Base-by-base conservation (phyloP, 2,329 filamentous ascomycete genomes). In the Lasiodiplodia gonubiensis region DNA sequence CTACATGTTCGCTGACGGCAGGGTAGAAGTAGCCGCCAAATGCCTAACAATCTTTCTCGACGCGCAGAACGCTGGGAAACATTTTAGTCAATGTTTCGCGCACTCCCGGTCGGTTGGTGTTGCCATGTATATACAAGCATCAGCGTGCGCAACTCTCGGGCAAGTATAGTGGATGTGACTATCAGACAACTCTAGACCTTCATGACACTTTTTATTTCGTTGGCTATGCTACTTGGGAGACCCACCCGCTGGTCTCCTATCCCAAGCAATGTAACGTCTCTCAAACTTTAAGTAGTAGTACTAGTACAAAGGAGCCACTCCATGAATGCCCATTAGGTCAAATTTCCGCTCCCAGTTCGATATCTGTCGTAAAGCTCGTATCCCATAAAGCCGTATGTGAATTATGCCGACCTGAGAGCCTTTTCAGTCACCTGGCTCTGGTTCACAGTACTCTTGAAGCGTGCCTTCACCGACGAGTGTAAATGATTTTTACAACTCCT, bases 401-500 rank as follows among this genome's bases (percentile, higher is more conserved):
- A 63, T 12, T 35, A 11, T 37, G n/a, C 12, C n/a, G 33, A 7
- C n/a, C 25, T 51, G 12, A 33, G 21, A 52, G 25, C n/a, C 42
- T 35, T 12, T n/a, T 33, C 14, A 30, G 11, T 33, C 23, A 7
- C 39, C 16, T 39, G 10, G 49, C 53, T 39, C 14, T 12, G n/a
- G 5, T 33, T n/a, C 39, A 21, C 25, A 7, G 23, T 35, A 25
- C 12, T 39, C 60, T 30, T 64, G 14, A n/a, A 10, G 21, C n/a
- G n/a, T 27, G 37, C 23, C 30, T 37, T 18, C n/a, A 21, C 23
- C 48, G 25, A 49, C 14, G 37, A 61, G 27, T 51, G 11, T 27
- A 33, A 46, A 61, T 10, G 14, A 14, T 25, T 37, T 68, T 68
- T 82, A 83, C 79, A 83, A 80, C 77, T 83, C 81, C 69, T 82